Percentiles rank a stretch among this genome's conserved stretches.
phyloP scores from a whole-genome alignment of 768 basidiomycete genomes.

The Gyrodon lividus region DNA sequence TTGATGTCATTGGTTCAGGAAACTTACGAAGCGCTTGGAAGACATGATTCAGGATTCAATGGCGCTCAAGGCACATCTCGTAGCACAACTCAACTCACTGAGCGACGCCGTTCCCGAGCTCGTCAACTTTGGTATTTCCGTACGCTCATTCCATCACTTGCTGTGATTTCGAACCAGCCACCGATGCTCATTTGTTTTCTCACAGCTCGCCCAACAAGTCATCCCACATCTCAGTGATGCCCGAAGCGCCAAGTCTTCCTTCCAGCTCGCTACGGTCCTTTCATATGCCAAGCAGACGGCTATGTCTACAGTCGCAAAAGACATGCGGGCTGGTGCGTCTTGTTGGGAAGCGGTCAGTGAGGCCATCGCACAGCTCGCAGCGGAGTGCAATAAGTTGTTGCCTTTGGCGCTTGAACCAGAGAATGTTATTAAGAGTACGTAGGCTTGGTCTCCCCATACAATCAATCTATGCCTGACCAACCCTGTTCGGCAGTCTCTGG shows the following conservation, averaged over 20 bases:
- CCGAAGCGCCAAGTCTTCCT: conserved; percentile 71
- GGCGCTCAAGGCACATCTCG: conserved; percentile 69
- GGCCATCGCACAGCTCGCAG: conserved; percentile 65
- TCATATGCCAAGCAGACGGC: conserved; percentile 74
- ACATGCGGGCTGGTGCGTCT: conserved; percentile 59
- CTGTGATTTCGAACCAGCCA: not conserved
- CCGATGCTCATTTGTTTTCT: not conserved
- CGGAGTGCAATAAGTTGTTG: conserved; percentile 68
- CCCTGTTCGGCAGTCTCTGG: conserved; percentile 54
- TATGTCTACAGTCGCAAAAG: conserved; percentile 64
- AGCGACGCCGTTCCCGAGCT: conserved; percentile 74
- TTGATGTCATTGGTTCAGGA: conserved; percentile 48
- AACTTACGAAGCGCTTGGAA: conserved; percentile 82
- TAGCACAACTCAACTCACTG: conserved; percentile 72
- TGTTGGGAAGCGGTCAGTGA: conserved; percentile 79
- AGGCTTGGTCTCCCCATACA: not conserved
- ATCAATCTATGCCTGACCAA: not conserved
- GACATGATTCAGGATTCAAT: conserved; percentile 70
- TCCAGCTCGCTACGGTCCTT: conserved; percentile 72
- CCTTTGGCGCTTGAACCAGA: conserved; percentile 73
- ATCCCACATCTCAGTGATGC: conserved; percentile 85
- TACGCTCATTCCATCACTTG: conserved; percentile 33
- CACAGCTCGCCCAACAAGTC: conserved; percentile 83
- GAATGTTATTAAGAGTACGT: conserved; percentile 75
- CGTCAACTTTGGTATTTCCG: conserved; percentile 90